These are phyloP conservation scores for Passiflora organensis DNA, from an alignment of 345 rosid genomes.

Conservation along the genomic window DNA sequence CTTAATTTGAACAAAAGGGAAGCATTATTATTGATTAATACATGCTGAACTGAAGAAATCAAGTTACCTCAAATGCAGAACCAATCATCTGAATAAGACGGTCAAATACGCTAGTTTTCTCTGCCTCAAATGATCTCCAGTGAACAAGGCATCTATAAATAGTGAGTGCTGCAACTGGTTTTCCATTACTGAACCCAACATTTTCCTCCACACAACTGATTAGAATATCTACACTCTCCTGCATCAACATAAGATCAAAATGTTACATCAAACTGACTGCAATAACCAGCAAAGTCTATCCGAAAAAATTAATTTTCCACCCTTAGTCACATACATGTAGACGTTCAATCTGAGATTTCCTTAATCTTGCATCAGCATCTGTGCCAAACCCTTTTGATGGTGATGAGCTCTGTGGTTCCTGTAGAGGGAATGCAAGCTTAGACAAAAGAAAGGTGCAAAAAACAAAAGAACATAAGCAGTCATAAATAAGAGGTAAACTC, in stretches of 20 bases:
- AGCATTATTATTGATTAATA: too few relatives aligned
- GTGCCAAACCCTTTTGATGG: constrained; percentile 54
- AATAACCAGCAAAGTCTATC: constrained; percentile 2
- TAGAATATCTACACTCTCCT: constrained; percentile 87
- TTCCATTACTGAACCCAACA: constrained; percentile 73
- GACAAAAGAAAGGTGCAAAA: constrained; percentile 9
- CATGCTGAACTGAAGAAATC: constrained; percentile 8
- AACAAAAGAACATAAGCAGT: too few relatives aligned
- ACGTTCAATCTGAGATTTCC: constrained; percentile 63
- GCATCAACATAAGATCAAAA: constrained; percentile 24
- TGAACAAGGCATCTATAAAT: constrained; percentile 91
- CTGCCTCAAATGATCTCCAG: constrained; percentile 98
- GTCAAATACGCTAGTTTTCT: constrained; percentile 89
- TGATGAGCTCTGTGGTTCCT: constrained; percentile 53
- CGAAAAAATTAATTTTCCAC: background rate
- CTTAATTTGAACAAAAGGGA: background rate
- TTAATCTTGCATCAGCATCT: constrained; percentile 57
- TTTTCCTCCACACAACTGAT: constrained; percentile 60
- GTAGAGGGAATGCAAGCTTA: constrained; percentile 19
- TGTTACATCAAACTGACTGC: constrained; percentile 12
- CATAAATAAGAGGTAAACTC: background rate
- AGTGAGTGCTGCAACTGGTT: constrained; percentile 91
- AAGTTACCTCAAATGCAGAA: constrained; percentile 84
- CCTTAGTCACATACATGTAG: constrained; percentile 55
- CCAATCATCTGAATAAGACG: constrained; percentile 94